Evolutionary conservation across 768 basidiomycete genomes (phyloP).

Genomic region (Mycena galopus): DNA sequence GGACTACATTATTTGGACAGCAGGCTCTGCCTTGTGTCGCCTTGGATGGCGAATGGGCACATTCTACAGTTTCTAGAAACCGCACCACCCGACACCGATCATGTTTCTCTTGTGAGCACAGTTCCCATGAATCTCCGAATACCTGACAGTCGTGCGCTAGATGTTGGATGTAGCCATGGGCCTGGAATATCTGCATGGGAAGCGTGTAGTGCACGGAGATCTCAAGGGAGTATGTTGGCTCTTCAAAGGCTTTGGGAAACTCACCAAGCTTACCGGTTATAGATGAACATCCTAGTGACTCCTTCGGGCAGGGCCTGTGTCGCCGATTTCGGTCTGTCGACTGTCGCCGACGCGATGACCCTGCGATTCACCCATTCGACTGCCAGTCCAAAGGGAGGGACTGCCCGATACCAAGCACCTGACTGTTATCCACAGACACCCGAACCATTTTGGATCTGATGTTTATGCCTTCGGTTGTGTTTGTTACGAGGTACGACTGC

Average conservation of each 20-base stretch:
- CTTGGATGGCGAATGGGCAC: constrained; percentile 21
- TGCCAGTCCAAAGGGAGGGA: constrained; percentile 16
- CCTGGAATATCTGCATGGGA: constrained; percentile 30
- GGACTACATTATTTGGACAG: constrained; percentile 26
- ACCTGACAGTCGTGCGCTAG: background rate
- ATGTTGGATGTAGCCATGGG: constrained; percentile 23
- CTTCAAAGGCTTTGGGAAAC: background rate
- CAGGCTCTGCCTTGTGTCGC: constrained; percentile 32
- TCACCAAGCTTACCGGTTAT: background rate
- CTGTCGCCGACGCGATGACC: constrained; percentile 24
- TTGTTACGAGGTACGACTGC: constrained; percentile 26
- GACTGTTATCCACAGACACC: constrained; percentile 1
- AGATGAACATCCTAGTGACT: constrained; percentile 37
- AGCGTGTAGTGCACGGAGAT: constrained; percentile 36
- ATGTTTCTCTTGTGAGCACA: constrained; percentile 15
- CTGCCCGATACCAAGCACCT: constrained; percentile 26
- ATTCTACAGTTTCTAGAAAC: constrained; percentile 21
- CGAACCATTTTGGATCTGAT: constrained; percentile 18
- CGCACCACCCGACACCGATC: constrained; percentile 11
- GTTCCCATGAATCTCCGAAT: background rate
- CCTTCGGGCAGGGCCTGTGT: constrained; percentile 34
- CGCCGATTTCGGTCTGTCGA: constrained; percentile 36
- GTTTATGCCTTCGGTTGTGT: constrained; percentile 32
- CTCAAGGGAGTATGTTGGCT: constrained; percentile 34
- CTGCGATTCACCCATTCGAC: constrained; percentile 28